These are phyloP conservation scores for Leccinum aurantiacum DNA, from an alignment of 768 basidiomycete species.

Conservation along the genomic window DNA sequence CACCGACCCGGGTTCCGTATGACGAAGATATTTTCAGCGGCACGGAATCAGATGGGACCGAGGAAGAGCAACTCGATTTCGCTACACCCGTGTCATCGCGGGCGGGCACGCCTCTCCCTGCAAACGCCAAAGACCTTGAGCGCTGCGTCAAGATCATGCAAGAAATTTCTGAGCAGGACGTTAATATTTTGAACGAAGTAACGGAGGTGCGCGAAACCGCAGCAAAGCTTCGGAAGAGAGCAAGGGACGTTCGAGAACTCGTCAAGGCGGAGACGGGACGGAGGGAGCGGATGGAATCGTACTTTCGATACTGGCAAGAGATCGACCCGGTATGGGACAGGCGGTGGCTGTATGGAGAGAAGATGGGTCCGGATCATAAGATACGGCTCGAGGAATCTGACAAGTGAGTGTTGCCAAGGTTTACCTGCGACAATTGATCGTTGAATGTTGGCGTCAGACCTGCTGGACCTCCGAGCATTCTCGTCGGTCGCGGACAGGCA, in stretches of 20 bases:
- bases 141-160: constrained; percentile 30
- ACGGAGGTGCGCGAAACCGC: constrained; percentile 16
- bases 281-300: constrained; percentile 28
- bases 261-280: constrained; percentile 25
- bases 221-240: constrained; percentile 19
- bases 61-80: constrained; percentile 19
- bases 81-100: constrained; percentile 27
- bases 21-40: constrained; percentile 16
- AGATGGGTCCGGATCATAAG: background rate
- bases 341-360: constrained; percentile 26
- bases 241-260: constrained; percentile 23
- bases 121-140: constrained; percentile 20
- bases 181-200: constrained; percentile 10
- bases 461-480: constrained; percentile 9
- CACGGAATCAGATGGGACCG: constrained; percentile 26
- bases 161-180: constrained; percentile 22
- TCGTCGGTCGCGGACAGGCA: background rate
- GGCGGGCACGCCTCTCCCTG: constrained; percentile 17
- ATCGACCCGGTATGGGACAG: constrained; percentile 23
- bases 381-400: background rate
- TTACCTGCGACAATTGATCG: background rate
- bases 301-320: constrained; percentile 30
- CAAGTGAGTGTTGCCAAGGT: constrained; percentile 2
- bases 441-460: constrained; percentile 2
- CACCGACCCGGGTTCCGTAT: background rate